Conservation (phyloP, 2,329 filamentous ascomycete genomes). For the Alternaria conjuncta region DNA sequence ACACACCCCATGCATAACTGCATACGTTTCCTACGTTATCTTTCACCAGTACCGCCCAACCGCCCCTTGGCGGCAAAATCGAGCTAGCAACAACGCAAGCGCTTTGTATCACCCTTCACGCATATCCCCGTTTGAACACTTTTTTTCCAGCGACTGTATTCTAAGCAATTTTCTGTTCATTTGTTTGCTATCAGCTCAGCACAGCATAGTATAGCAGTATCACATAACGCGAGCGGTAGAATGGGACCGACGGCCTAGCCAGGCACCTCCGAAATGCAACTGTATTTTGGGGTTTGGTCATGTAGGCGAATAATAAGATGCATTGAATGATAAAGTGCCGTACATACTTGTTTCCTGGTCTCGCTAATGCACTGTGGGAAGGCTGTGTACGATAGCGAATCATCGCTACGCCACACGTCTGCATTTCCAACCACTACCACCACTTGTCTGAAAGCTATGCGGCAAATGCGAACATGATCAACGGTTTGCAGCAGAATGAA, state of each 20-base stretch:
- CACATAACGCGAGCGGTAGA: constrained; percentile 4
- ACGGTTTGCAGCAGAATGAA: background rate
- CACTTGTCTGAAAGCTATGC: background rate
- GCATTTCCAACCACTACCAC: background rate
- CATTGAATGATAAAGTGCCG: constrained; percentile 5
- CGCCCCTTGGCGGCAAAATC: constrained; percentile 24
- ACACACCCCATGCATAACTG: constrained; percentile 11
- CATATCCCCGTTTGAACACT: constrained; percentile 23
- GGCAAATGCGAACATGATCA: background rate
- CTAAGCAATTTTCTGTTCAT: constrained; percentile 13
- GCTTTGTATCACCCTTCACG: constrained; percentile 29
- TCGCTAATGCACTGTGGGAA: constrained; percentile 4
- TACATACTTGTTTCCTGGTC: constrained; percentile 6
- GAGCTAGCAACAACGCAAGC: constrained; percentile 26
- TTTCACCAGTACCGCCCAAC: constrained; percentile 5
- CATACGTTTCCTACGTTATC: constrained; percentile 7
- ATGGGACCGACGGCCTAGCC: constrained; percentile 5
- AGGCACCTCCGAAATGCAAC: constrained; percentile 10
- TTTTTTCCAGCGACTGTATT: constrained; percentile 17
- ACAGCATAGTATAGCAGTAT: constrained; percentile 14
- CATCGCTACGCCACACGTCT: constrained; percentile 17
- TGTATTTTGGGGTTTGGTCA: constrained; percentile 7
- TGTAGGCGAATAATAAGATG: constrained; percentile 20
- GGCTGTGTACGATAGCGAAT: constrained; percentile 15
- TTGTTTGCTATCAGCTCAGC: constrained; percentile 17